Evolutionary conservation across 2,329 filamentous ascomycete genomes (phyloP), one percentile per base, ranked within the genome.

Genomic region (Pyrenophora teres): DNA sequence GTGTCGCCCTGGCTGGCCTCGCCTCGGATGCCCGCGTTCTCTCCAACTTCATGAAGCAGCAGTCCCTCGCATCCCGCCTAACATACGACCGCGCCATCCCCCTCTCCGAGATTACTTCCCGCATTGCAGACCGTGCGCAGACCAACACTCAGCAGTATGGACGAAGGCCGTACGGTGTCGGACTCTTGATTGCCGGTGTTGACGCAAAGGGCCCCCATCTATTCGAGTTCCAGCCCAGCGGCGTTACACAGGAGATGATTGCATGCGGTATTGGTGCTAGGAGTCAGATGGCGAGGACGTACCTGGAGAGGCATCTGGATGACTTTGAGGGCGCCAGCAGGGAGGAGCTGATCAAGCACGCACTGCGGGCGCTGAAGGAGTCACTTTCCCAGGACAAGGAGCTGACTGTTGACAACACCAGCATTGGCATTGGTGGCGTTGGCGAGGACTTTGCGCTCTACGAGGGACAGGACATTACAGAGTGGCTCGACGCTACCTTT

Each of bases 41-140:
- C 67, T 97, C 92, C 82, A 99, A 99, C 85, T 99, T 97, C 82
- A 97, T 99, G 93, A 97, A 97, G 82, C 92, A 96, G 80, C 94
- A 97, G 80, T 96, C 91, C 59, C 90, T 99, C 70, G 89, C 90
- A 70, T 93, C 94, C 69, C 92, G 93, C 76, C 87, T 99, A 68
- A 96, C 92, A 51, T 97, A 96, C 81, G 93, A 90, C 78, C 92
- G 94, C 63, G 87, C 92, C 63, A 94, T 99, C 74, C 90, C 92
- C 27, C 81, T 97, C 72, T 88, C 91, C 70, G 88, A 89, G 58
- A 90, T 97, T 67, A 92, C 96, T 64, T 84, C 87, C 61, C 88
- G 93, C 77, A 97, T 99, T 72, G 93, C 90, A 67, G 92, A 96
- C 76, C 94, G 96, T 77, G 94, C 94, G 41, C 94, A 99, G 81